Percentiles rank a stretch among this genome's conserved stretches.
Conservation (phyloP, 495 filamentous ascomycete species). For the Penicillium fimorum region DNA sequence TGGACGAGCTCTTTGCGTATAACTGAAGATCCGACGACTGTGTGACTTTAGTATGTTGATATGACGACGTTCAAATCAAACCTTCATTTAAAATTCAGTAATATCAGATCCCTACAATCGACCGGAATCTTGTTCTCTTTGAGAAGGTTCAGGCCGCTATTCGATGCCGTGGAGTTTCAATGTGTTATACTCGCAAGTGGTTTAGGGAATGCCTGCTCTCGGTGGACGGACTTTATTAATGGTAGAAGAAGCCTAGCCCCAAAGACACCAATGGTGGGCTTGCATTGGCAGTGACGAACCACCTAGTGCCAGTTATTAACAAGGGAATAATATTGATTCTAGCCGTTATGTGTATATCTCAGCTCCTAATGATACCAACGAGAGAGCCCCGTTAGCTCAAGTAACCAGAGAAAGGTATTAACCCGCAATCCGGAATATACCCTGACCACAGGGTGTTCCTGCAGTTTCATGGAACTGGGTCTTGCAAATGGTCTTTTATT, state of each 20-base stretch:
- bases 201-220: not conserved
- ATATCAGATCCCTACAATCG: too few relatives aligned
- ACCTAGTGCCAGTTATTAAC: not conserved
- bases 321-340: not conserved
- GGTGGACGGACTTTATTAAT: not conserved
- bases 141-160: not conserved
- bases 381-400: not conserved
- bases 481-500: slow-evolving; percentile 43
- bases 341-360: not conserved
- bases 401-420: not conserved
- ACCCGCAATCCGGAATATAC: not conserved
- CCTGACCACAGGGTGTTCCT: not conserved
- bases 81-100: too few relatives aligned
- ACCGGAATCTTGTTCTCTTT: too few relatives aligned
- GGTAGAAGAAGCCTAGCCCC: not conserved
- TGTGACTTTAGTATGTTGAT: too few relatives aligned
- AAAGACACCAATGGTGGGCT: not conserved
- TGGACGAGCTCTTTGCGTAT: too few relatives aligned
- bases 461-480: slow-evolving; percentile 11
- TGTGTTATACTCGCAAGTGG: not conserved
- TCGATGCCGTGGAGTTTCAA: not conserved
- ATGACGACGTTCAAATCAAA: too few relatives aligned
- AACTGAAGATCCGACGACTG: too few relatives aligned
- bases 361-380: not conserved
- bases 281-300: not conserved